phyloP scores from a whole-genome alignment of 2,329 filamentous ascomycete species.

The Colletotrichum euphorbiae region DNA sequence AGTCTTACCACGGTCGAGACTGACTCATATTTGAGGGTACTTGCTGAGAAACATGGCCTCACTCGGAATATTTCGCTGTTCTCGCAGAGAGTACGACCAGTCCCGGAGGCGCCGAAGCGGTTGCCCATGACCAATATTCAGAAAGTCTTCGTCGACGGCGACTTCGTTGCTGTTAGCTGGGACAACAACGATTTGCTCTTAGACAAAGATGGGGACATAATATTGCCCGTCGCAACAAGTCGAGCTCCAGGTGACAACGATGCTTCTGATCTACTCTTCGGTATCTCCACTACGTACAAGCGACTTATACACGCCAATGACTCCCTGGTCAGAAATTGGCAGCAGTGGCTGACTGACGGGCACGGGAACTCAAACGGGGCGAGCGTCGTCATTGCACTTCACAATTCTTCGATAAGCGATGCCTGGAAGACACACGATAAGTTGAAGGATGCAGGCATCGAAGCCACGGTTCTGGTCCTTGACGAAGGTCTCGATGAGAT shows the following conservation, averaged over 20 bases:
- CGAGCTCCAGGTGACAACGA: constrained; percentile 49
- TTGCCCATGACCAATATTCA: constrained; percentile 18
- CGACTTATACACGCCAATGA: constrained; percentile 53
- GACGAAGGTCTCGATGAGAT: constrained; percentile 48
- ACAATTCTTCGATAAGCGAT: constrained; percentile 51
- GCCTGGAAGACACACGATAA: constrained; percentile 45
- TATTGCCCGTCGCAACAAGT: constrained; percentile 49
- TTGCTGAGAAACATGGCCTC: constrained; percentile 30
- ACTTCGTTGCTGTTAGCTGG: constrained; percentile 24
- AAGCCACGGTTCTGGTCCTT: constrained; percentile 47
- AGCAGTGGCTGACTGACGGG: constrained; percentile 59
- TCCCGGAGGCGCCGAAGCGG: background rate
- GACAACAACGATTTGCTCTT: constrained; percentile 4
- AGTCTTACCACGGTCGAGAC: background rate
- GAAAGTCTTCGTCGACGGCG: constrained; percentile 1
- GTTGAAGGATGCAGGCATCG: constrained; percentile 22
- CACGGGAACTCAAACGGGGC: constrained; percentile 56
- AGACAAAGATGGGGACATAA: background rate
- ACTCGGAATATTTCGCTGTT: constrained; percentile 26
- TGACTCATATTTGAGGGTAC: constrained; percentile 14
- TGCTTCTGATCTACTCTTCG: constrained; percentile 51
- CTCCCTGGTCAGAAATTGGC: constrained; percentile 56
- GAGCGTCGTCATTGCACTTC: constrained; percentile 54
- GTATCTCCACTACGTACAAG: constrained; percentile 53
- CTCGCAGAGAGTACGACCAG: constrained; percentile 18